Evolutionary conservation across 768 basidiomycete genomes (phyloP).

Genomic region (Psilocybe azurescens): DNA sequence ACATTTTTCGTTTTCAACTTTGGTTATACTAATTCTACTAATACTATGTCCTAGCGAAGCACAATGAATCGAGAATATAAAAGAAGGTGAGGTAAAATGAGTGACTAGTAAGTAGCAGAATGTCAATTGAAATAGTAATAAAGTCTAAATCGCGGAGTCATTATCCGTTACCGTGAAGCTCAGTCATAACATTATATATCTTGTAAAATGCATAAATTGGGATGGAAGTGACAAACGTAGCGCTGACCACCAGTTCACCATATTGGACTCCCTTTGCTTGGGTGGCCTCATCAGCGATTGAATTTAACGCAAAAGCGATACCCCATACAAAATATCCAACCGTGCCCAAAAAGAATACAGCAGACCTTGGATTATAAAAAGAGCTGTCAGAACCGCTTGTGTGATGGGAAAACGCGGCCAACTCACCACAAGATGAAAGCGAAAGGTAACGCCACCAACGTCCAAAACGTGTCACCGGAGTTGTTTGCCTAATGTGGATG

Average conservation of each 20-base stretch:
- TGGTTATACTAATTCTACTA: too few relatives aligned
- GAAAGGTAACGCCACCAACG: slow-evolving; percentile 6
- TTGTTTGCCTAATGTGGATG: not conserved
- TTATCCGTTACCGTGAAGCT: slow-evolving; percentile 7
- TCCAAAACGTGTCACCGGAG: slow-evolving; percentile 2
- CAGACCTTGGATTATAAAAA: not conserved
- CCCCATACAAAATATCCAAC: slow-evolving; percentile 6
- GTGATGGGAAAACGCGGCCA: too few relatives aligned
- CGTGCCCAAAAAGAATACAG: slow-evolving; percentile 3
- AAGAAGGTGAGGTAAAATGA: not conserved
- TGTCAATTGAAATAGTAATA: not conserved
- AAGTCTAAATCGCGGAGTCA: not conserved
- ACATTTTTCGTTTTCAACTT: too few relatives aligned
- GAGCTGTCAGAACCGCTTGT: not conserved
- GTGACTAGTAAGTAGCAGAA: not conserved
- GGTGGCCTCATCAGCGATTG: not conserved
- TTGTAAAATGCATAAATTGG: not conserved
- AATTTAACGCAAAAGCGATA: not conserved
- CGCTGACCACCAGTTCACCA: not conserved
- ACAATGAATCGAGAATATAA: too few relatives aligned
- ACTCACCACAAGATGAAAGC: slow-evolving; percentile 12
- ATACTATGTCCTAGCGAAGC: too few relatives aligned
- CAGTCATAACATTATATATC: not conserved
- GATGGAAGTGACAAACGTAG: slow-evolving; percentile 2
- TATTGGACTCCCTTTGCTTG: not conserved